Evolutionary conservation across 345 rosid genomes (phyloP).

Genomic region (Eucalyptus cladocalyx): DNA sequence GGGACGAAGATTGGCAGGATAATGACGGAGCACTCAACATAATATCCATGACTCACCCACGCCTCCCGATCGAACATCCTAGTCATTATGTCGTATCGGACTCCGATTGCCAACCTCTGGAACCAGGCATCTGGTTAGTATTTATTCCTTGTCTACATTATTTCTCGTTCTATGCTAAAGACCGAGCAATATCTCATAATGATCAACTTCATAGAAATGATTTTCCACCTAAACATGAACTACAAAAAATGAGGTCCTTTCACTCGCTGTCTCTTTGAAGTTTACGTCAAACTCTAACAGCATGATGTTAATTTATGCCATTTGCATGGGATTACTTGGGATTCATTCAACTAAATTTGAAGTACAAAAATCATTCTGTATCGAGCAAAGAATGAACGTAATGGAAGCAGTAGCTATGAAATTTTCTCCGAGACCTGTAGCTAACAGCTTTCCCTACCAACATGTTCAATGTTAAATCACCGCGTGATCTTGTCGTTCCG

Average conservation of each 20-base stretch:
- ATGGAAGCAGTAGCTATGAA: not conserved
- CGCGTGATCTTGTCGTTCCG: not conserved
- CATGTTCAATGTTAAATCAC: not conserved
- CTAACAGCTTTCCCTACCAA: not conserved
- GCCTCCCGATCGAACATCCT: constrained; percentile 67
- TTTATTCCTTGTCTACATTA: not conserved
- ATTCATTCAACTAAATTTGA: not conserved
- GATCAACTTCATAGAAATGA: not conserved
- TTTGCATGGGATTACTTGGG: not conserved
- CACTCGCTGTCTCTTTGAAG: not conserved
- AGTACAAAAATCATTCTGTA: not conserved
- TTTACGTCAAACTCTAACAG: not conserved
- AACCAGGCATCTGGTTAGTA: constrained; percentile 90
- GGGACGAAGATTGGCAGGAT: constrained; percentile 96
- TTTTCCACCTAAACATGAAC: not conserved
- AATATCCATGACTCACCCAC: constrained; percentile 92
- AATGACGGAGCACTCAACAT: constrained; percentile 96
- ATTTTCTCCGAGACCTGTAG: not conserved
- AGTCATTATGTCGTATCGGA: constrained; percentile 33
- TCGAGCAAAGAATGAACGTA: not conserved
- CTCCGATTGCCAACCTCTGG: constrained; percentile 49
- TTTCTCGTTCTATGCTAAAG: not conserved
- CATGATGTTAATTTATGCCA: not conserved
- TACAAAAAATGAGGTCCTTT: not conserved
- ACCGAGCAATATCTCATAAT: not conserved